A percentile compares a stretch with the other conserved stretches of the same genome.
Evolutionary conservation across 192 early-diverging fungal species (phyloP).

Genomic region (Backusella circina): DNA sequence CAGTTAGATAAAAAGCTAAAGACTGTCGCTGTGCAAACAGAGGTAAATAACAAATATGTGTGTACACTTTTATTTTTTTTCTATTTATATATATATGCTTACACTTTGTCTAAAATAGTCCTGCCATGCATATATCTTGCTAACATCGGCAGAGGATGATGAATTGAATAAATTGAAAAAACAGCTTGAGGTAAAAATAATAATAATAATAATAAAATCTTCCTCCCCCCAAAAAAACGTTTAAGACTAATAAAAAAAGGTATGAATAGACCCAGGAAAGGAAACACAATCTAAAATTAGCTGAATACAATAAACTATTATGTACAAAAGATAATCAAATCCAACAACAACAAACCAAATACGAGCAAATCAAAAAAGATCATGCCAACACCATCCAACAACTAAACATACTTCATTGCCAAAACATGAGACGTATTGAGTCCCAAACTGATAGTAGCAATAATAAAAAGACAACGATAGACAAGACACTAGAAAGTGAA

Average conservation of each 20-base stretch:
- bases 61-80: background rate
- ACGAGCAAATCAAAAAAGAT: background rate
- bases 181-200: constrained; percentile 7
- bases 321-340: background rate
- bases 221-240: too few species aligned
- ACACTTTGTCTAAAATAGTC: background rate
- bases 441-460: background rate
- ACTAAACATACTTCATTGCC: background rate
- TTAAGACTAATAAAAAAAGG: background rate
- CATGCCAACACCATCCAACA: background rate
- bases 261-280: background rate
- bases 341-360: background rate
- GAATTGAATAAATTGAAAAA: constrained; percentile 8
- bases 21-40: background rate
- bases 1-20: background rate
- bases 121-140: background rate
- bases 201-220: too few species aligned
- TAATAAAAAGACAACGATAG: background rate
- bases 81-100: background rate
- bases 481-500: background rate
- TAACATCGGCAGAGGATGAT: background rate
- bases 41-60: background rate
- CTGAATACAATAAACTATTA: background rate
- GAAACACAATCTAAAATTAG: background rate
- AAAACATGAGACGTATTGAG: background rate